Conservation (phyloP, 2,329 filamentous ascomycete species). For the Sporothrix pseudoabietina region DNA sequence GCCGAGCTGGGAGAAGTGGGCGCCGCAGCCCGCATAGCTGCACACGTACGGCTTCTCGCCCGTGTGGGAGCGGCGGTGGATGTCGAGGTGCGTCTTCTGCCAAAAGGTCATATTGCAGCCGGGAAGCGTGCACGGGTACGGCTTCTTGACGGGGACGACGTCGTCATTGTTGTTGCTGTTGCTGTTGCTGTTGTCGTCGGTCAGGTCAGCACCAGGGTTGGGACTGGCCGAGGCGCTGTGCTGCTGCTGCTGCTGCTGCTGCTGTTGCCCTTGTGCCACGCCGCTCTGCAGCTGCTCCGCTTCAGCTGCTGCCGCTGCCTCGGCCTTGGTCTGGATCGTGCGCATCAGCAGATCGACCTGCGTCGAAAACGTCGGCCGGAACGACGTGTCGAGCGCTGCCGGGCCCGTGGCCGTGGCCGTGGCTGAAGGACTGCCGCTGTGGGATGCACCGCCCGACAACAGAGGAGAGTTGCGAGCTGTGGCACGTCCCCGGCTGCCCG, state of each 20-base stretch:
- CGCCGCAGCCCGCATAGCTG: constrained; percentile 57
- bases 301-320: constrained; percentile 38
- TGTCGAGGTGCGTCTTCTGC: constrained; percentile 91
- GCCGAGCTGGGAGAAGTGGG: constrained; percentile 84
- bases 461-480: constrained; percentile 9
- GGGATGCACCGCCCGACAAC: constrained; percentile 13
- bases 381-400: constrained; percentile 36
- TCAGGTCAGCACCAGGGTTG: background rate
- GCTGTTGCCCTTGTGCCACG: constrained; percentile 37
- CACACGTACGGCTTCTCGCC: constrained; percentile 84
- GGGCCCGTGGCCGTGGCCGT: constrained; percentile 42
- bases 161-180: background rate
- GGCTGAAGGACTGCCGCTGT: constrained; percentile 45
- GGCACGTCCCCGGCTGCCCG: background rate
- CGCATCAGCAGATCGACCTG: constrained; percentile 88
- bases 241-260: constrained; percentile 6
- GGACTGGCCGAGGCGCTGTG: constrained; percentile 4
- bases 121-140: constrained; percentile 64
- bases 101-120: constrained; percentile 80
- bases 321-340: constrained; percentile 72
- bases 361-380: constrained; percentile 66
- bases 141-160: constrained; percentile 32
- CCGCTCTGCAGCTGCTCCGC: constrained; percentile 43
- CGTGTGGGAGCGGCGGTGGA: constrained; percentile 84
- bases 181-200: no score